phyloP scores from a whole-genome alignment of 345 rosid species.

The Nephelium lappaceum region DNA sequence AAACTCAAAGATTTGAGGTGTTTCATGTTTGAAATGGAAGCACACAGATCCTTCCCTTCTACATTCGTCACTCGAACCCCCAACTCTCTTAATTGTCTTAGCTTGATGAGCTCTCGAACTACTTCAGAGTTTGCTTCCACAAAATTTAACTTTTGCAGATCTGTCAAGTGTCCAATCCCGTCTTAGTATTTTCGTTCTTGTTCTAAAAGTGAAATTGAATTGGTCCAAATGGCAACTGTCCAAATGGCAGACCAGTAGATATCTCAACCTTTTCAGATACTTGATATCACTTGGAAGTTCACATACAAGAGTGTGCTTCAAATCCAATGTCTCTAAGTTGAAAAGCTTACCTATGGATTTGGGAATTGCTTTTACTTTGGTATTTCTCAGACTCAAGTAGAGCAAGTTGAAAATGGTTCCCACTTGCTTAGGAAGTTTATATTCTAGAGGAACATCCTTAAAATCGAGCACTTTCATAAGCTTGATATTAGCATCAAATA shows the following conservation, averaged over 20 bases:
- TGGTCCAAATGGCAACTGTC: background rate
- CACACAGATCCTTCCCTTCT: background rate
- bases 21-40: background rate
- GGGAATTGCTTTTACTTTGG: slow-evolving; percentile 6
- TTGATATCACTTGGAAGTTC: slow-evolving; percentile 14
- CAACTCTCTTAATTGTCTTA: slow-evolving; percentile 7
- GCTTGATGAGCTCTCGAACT: background rate
- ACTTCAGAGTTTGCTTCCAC: slow-evolving; percentile 4
- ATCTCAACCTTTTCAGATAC: background rate
- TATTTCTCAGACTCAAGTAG: slow-evolving; percentile 10
- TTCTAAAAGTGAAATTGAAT: background rate
- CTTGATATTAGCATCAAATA: background rate
- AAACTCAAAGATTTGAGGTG: background rate
- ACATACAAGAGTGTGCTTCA: background rate
- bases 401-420: slow-evolving; percentile 16
- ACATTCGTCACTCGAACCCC: background rate
- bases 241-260: slow-evolving; percentile 2
- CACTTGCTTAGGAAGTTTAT: slow-evolving; percentile 5
- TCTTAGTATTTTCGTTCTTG: background rate
- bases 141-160: background rate
- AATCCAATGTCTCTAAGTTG: slow-evolving; percentile 22
- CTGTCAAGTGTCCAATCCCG: background rate
- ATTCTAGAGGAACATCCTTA: slow-evolving; percentile 3
- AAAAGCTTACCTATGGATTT: slow-evolving; percentile 17
- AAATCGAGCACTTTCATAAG: slow-evolving; percentile 8